Evolutionary conservation across 2,329 filamentous ascomycete genomes (phyloP).

Genomic region (Aspergillus tamarii): DNA sequence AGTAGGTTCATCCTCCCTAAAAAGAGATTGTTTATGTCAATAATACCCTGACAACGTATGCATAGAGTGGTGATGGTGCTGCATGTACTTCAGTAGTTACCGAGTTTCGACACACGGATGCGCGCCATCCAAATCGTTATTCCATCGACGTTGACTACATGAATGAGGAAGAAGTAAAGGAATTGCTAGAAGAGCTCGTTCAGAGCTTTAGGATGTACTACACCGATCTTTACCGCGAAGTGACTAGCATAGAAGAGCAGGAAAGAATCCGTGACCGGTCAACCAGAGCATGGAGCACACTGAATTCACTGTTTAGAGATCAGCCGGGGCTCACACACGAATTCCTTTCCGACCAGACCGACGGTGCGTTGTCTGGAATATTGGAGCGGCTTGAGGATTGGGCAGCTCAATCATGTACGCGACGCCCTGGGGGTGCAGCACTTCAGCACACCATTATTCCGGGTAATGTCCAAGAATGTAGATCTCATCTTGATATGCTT

Average conservation of each 20-base stretch:
- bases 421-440: conserved; percentile 18
- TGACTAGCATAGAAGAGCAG: conserved; percentile 12
- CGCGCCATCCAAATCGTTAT: conserved; percentile 11
- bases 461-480: conserved; percentile 17
- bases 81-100: conserved; percentile 27
- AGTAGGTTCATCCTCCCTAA: not conserved
- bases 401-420: conserved; percentile 10
- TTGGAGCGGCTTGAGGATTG: conserved; percentile 12
- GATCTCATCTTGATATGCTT: conserved; percentile 18
- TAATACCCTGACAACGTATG: not conserved
- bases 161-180: conserved; percentile 16
- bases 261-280: conserved; percentile 9
- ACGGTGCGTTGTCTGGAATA: conserved; percentile 10
- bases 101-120: conserved; percentile 21
- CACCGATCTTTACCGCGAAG: conserved; percentile 11
- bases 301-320: conserved; percentile 22
- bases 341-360: conserved; percentile 16
- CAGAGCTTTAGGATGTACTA: conserved; percentile 13
- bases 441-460: conserved; percentile 9
- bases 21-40: too few species aligned
- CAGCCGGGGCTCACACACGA: conserved; percentile 14
- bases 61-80: conserved; percentile 16
- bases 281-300: conserved; percentile 16
- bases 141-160: conserved; percentile 23
- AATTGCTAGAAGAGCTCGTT: conserved; percentile 22